Conservation (phyloP, 805 yeast species). For the Vanderwaltozyma tropicalis region DNA sequence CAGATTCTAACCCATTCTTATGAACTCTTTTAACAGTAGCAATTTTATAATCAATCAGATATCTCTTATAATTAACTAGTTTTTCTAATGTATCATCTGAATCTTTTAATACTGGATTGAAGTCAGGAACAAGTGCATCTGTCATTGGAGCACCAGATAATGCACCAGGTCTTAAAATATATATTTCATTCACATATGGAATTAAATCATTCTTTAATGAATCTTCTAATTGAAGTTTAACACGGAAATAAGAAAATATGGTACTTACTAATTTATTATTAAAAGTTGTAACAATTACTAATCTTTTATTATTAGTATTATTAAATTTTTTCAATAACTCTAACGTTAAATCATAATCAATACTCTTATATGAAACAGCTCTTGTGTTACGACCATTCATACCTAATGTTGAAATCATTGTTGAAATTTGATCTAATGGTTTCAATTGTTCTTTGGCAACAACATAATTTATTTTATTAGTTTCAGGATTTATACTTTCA, state of each 20-base stretch:
- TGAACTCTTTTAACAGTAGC: slow-evolving; percentile 18
- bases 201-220: slow-evolving; percentile 7
- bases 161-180: slow-evolving; percentile 23
- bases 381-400: slow-evolving; percentile 7
- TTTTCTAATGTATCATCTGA: background rate
- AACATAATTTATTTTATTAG: background rate
- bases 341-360: slow-evolving; percentile 15
- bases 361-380: slow-evolving; percentile 6
- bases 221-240: slow-evolving; percentile 14
- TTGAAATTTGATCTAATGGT: slow-evolving; percentile 5
- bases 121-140: slow-evolving; percentile 7
- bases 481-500: background rate
- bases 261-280: slow-evolving; percentile 11
- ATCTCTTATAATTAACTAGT: slow-evolving; percentile 6
- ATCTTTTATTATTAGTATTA: slow-evolving; percentile 8
- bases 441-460: background rate
- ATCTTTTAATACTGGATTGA: background rate
- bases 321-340: slow-evolving; percentile 8
- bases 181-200: slow-evolving; percentile 7
- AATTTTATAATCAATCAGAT: slow-evolving; percentile 8
- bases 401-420: slow-evolving; percentile 16
- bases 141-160: slow-evolving; percentile 17
- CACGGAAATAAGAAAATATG: slow-evolving; percentile 13
- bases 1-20: slow-evolving; percentile 18
- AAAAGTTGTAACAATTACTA: slow-evolving; percentile 18